Conservation (phyloP, 192 early-diverging fungal genomes). For the Gaertneriomyces sp. region DNA sequence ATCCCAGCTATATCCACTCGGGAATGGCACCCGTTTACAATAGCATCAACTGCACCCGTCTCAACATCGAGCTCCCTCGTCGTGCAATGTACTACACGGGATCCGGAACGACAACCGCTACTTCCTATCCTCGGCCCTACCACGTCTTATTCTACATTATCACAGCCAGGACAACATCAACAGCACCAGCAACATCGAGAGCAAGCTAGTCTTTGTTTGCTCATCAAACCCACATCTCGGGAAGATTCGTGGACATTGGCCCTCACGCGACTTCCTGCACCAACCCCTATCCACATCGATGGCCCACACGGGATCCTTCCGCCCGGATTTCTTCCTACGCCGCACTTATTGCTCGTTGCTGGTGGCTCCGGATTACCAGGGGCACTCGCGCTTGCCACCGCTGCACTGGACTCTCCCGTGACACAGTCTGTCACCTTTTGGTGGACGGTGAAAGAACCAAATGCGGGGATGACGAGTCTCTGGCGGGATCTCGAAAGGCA, state of each 20-base stretch:
- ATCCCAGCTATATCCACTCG: conserved; percentile 19
- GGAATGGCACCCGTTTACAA: conserved; percentile 31
- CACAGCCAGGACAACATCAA: too few species aligned
- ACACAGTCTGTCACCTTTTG: conserved; percentile 4
- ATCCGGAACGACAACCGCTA: not conserved
- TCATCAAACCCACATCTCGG: conserved; percentile 9
- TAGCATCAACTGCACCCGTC: not conserved
- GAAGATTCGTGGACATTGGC: conserved; percentile 19
- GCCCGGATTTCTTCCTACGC: conserved; percentile 17
- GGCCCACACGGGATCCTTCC: conserved; percentile 28
- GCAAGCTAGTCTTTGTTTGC: conserved; percentile 2
- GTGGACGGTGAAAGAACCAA: conserved; percentile 11
- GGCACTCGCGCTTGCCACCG: conserved; percentile 10
- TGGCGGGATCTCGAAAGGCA: conserved; percentile 11
- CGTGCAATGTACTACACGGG: not conserved
- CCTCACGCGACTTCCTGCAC: not conserved
- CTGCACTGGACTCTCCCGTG: not conserved
- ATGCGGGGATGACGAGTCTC: conserved; percentile 6
- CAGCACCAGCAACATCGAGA: not conserved
- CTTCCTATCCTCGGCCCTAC: not conserved
- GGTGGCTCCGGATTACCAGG: conserved; percentile 26
- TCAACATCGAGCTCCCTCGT: not conserved
- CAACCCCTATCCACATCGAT: conserved; percentile 15
- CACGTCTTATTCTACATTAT: not conserved
- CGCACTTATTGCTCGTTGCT: conserved; percentile 10